Evolutionary conservation across 1,284 basidiomycete genomes (phyloP).

Genomic region (Wallemia mellicola): DNA sequence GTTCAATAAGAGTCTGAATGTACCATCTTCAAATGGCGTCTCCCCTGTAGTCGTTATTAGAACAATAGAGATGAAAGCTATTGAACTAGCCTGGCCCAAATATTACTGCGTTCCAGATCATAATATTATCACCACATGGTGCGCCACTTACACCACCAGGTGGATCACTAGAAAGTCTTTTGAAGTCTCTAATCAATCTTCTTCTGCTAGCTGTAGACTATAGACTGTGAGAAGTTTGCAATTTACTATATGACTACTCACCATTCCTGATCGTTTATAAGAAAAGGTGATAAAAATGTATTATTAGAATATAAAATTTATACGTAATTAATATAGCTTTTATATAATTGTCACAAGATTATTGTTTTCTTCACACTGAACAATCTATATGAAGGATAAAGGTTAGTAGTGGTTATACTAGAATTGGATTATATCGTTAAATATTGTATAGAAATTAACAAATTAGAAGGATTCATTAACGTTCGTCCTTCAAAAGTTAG

Average conservation of each 20-base stretch:
- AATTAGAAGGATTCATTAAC: not conserved
- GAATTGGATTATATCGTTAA: too few species aligned
- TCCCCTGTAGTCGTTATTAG: conserved; percentile 29
- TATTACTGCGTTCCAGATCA: conserved; percentile 98
- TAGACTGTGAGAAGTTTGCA: conserved; percentile 3
- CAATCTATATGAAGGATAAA: too few species aligned
- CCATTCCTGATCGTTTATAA: not conserved
- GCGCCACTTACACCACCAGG: conserved; percentile 87
- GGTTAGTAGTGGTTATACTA: too few species aligned
- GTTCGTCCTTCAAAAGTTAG: not conserved
- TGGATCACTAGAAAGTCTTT: conserved; percentile 70
- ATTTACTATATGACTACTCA: not conserved
- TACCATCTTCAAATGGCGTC: conserved; percentile 94
- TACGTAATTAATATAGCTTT: not conserved
- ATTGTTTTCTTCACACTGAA: not conserved
- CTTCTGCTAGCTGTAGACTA: conserved; percentile 67
- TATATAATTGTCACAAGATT: not conserved
- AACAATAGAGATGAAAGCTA: not conserved
- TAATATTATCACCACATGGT: conserved; percentile 90
- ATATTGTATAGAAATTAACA: not conserved
- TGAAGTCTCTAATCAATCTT: conserved; percentile 83
- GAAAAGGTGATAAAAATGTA: not conserved
- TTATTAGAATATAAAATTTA: not conserved
- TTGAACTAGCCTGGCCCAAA: conserved; percentile 60
- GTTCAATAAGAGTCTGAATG: conserved; percentile 78